Conservation (phyloP, 1,284 basidiomycete species). For the Ceratobasidium sp. region DNA sequence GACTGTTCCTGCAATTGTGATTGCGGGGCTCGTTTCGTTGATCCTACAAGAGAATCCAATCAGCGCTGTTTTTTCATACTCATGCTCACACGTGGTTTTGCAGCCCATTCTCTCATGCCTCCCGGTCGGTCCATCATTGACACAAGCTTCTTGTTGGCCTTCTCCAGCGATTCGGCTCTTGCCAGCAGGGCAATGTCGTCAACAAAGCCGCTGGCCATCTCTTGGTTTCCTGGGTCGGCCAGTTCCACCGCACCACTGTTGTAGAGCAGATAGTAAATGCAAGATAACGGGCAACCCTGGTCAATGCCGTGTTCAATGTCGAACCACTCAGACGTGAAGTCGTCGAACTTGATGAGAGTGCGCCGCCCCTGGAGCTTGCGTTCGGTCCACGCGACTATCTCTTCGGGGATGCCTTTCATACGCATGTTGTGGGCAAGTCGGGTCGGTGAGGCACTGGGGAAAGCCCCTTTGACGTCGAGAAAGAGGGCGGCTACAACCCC, state of each 20-base stretch:
- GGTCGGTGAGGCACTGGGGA: constrained; percentile 48
- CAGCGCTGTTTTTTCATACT: constrained; percentile 24
- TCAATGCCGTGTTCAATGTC: constrained; percentile 29
- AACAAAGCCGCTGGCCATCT: constrained; percentile 26
- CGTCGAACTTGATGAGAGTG: constrained; percentile 25
- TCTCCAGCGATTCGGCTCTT: background rate
- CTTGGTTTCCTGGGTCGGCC: background rate
- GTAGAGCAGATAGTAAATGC: constrained; percentile 35
- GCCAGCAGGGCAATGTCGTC: constrained; percentile 38
- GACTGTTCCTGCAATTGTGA: background rate
- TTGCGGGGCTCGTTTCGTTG: background rate
- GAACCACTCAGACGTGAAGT: constrained; percentile 14
- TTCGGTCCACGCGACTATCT: constrained; percentile 4
- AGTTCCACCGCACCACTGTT: background rate
- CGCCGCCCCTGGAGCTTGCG: constrained; percentile 1
- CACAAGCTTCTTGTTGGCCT: background rate
- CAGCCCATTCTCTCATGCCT: constrained; percentile 22
- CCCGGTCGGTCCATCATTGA: constrained; percentile 11
- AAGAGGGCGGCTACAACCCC: constrained; percentile 35
- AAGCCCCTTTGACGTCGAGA: constrained; percentile 45
- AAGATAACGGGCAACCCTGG: constrained; percentile 38
- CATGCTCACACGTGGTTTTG: constrained; percentile 6
- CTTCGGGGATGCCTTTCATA: constrained; percentile 17
- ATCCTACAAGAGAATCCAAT: constrained; percentile 18
- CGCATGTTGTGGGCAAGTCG: constrained; percentile 50